Evolutionary conservation across 768 basidiomycete genomes (phyloP), one percentile per base, ranked within the genome.

Genomic region (Psilocybe cyanescens): DNA sequence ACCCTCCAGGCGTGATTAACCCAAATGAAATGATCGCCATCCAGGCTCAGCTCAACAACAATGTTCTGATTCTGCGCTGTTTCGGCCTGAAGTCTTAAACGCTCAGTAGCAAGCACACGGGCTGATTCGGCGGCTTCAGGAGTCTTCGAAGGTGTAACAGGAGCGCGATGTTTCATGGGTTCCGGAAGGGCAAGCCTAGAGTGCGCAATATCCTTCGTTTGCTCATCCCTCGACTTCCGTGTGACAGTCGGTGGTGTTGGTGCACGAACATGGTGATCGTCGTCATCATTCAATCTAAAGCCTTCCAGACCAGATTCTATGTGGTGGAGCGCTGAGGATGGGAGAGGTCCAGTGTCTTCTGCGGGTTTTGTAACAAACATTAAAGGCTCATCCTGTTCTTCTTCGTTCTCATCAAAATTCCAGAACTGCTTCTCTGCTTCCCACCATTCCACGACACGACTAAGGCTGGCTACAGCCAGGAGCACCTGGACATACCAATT

Each of bases 401-500:
- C 89, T 48, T 92, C 91, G 63, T 91, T 90, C 71, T 94, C 93
- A 70, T 96, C 92, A 72, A 98, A 99, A 70, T 97, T 97, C 97
- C 97, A 99, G 75, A 99, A 99, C 67, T 96, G 94, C 71, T 96
- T 96, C 79, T 99, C 97, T 9, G 97, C 97, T 75, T 97, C 96
- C 95, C 95, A 98, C 97, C 97, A 99, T 71, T 98, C 97, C 64
- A 98, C 91, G 30, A 99, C 97, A 60, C 97, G 91, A 74, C 91
- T 93, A 64, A 99, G 87, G 69, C 94, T 95, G 33, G 97, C 97
- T 51, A 99, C 90, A 19, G 97, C 97, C 52, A 98, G 88, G 4
- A 99, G 83, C 29, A 98, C 90, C 71, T 97, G 95, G 55, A 98
- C 95, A 76, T 98, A 99, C 97, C 97, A 99, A 61, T 92, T 94